These are phyloP conservation scores for Rhexocercosporidium sp. DNA, from an alignment of 2,329 filamentous ascomycete genomes.

Conservation along the genomic window DNA sequence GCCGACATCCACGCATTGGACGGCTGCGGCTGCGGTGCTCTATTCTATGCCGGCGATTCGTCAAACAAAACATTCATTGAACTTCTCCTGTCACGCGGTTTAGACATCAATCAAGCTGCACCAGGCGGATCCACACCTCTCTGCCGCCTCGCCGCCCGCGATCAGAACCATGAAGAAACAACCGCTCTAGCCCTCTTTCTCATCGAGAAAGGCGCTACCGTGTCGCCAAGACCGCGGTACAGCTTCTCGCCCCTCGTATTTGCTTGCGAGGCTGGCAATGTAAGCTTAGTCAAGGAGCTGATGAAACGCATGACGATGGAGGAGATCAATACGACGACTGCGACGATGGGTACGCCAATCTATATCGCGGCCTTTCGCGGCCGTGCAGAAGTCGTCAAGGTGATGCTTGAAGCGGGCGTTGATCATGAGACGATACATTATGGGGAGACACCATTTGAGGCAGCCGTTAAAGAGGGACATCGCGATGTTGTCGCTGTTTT, in stretches of 20 bases:
- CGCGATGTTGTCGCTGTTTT: conserved; percentile 11
- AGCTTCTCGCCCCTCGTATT: conserved; percentile 11
- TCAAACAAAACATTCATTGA: conserved; percentile 14
- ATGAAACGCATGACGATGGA: conserved; percentile 1
- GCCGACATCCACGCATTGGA: background rate
- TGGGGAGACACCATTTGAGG: conserved; percentile 14
- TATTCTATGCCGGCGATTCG: conserved; percentile 3
- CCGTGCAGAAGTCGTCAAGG: conserved; percentile 51
- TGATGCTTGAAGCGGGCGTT: conserved; percentile 64
- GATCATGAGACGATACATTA: conserved; percentile 55
- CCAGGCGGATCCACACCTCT: background rate
- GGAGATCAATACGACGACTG: conserved; percentile 10
- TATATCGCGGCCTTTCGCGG: conserved; percentile 15
- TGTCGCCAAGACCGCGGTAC: conserved; percentile 3
- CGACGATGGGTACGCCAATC: conserved; percentile 12
- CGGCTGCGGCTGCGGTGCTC: background rate
- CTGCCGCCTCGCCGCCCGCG: background rate
- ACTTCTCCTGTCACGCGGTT: conserved; percentile 1
- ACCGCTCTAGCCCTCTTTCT: conserved; percentile 1
- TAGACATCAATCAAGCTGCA: conserved; percentile 1
- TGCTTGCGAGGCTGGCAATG: conserved; percentile 15
- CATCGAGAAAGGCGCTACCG: conserved; percentile 14
- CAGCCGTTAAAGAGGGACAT: conserved; percentile 10
- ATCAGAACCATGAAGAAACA: background rate
- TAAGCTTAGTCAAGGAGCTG: conserved; percentile 13